Conservation (phyloP, 495 filamentous ascomycete genomes). For the Neurospora sublineolata region DNA sequence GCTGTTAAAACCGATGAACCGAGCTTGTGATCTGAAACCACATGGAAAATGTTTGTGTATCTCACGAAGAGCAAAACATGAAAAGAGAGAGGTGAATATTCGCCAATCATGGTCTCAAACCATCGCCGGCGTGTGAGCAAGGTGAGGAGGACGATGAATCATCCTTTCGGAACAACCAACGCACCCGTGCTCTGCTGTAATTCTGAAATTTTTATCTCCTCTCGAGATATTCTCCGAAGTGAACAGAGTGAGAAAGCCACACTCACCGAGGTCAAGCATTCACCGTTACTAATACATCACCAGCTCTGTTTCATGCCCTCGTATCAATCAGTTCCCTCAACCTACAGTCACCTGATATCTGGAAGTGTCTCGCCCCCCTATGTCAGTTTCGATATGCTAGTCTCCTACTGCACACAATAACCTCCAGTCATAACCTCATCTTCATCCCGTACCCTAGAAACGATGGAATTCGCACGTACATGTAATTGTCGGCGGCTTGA, state of each 20-base stretch:
- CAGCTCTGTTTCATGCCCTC: background rate
- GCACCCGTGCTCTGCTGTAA: background rate
- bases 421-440: background rate
- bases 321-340: background rate
- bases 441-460: background rate
- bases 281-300: background rate
- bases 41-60: background rate
- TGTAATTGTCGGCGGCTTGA: background rate
- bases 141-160: background rate
- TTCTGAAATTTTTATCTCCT: background rate
- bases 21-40: background rate
- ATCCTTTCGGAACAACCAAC: background rate
- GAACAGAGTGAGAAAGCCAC: background rate
- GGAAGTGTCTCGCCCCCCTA: background rate
- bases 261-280: background rate
- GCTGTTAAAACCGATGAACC: background rate
- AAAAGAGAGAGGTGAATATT: background rate
- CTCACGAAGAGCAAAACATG: background rate
- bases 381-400: background rate
- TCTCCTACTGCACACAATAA: background rate
- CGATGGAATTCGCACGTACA: background rate
- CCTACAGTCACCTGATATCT: background rate
- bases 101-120: background rate
- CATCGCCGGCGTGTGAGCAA: background rate
- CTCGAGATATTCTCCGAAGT: background rate